A percentile compares a stretch with the other conserved stretches of the same genome.
Evolutionary conservation across 495 filamentous ascomycete species (phyloP).

Genomic region (Penicillium coprophilum): DNA sequence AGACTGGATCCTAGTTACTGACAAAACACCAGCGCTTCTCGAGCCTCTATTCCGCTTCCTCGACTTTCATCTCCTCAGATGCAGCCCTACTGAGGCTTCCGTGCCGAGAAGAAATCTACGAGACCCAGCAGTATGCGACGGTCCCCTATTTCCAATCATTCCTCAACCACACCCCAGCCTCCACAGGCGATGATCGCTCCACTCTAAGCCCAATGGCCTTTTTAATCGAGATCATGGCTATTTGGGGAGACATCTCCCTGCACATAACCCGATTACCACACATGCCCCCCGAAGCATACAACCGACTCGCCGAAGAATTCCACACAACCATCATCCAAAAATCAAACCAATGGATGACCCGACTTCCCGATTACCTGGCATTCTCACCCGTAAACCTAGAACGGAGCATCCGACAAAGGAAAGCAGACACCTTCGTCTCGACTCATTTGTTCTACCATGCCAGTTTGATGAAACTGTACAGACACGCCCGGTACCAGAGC

Average conservation of each 20-base stretch:
- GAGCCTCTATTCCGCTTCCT: constrained; percentile 52
- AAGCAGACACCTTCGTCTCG: constrained; percentile 53
- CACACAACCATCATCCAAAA: constrained; percentile 48
- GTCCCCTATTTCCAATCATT: constrained; percentile 59
- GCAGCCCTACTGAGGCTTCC: constrained; percentile 64
- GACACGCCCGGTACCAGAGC: constrained; percentile 50
- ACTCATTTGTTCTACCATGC: constrained; percentile 64
- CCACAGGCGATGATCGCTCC: constrained; percentile 32
- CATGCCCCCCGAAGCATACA: constrained; percentile 44
- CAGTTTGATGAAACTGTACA: constrained; percentile 60
- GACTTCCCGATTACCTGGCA: constrained; percentile 44
- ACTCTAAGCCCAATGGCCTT: constrained; percentile 57
- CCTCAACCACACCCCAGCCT: constrained; percentile 31
- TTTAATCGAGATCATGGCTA: constrained; percentile 57
- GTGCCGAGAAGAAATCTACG: constrained; percentile 56
- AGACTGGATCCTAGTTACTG: background rate
- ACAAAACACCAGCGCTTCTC: constrained; percentile 49
- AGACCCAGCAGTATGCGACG: constrained; percentile 50
- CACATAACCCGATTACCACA: constrained; percentile 56
- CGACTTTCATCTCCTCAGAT: constrained; percentile 45
- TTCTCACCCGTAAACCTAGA: constrained; percentile 55
- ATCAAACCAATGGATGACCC: constrained; percentile 50
- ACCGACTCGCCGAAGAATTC: constrained; percentile 47
- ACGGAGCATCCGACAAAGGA: constrained; percentile 43
- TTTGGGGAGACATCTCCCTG: constrained; percentile 64